Evolutionary conservation across 208 protist species (phyloP), one percentile per base, ranked within the genome.

Genomic region (Trypanosoma theileri): DNA sequence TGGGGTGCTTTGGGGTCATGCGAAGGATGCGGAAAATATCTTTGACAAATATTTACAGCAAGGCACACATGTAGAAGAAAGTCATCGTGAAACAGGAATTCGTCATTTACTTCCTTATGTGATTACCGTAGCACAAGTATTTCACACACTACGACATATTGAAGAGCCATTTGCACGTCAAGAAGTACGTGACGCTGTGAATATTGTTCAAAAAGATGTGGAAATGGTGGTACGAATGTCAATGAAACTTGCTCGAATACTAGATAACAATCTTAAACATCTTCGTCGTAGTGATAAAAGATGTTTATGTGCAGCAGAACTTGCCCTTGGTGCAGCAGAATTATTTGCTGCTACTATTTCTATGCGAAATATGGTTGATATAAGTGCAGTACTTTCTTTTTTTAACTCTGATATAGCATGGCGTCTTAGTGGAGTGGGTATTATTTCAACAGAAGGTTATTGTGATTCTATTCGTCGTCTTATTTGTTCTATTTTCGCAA

Each of bases 1-100:
- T 1, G 66, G 73, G 11, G 73, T 93, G 28, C 65, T 93, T 28
- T 93, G 87, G 84, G 82, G 79, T 28, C 86, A 89, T 69, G 60
- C 75, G 50, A 76, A 76, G 66, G 45, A 81, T 40, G 73, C 69
- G 4, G 84, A 83, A 21, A 59, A 64, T 10, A 45, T 65, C 2
- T 60, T 85, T 19, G 79, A 88, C 56, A 70, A 56, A 16, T 65
- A 68, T 77, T 31, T 71, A 16, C 71, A 65, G 11, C 16, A 64
- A 21, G 17, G 19, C 8, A 45, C 48, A 19, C 56, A 69, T 40
- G 31, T 44, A 14, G 44, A 69, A 6, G 46, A 4, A 8, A 24
- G 40, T 26, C 40, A 51, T 4, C 50, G 24, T 44, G 46, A 22
- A n/a, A 61, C 51, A 10, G 55, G 48, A 42, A 35, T 46, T 3